Percentiles rank a stretch among this genome's conserved stretches.
phyloP scores from a whole-genome alignment of 495 filamentous ascomycete species.

The Lepidopterella palustris region DNA sequence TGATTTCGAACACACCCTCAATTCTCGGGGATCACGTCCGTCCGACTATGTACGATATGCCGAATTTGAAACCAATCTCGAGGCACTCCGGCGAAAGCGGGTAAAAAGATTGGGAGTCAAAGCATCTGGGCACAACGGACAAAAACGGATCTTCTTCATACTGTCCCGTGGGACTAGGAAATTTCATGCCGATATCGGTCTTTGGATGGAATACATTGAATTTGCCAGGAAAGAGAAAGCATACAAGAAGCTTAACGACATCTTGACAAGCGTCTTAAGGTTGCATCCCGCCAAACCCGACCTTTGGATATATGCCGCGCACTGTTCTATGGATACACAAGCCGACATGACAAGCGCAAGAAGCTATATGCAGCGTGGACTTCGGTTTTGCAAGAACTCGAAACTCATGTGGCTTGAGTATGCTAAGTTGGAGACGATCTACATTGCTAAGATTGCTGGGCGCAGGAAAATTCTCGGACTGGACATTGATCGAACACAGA shows the following conservation, averaged over 20 bases:
- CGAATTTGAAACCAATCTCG: conserved; percentile 86
- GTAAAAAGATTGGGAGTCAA: conserved; percentile 72
- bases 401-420: conserved; percentile 80
- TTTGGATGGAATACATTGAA: conserved; percentile 92
- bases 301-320: conserved; percentile 82
- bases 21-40: conserved; percentile 67
- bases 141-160: conserved; percentile 78
- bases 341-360: conserved; percentile 80
- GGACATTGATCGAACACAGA: conserved; percentile 43
- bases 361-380: conserved; percentile 80
- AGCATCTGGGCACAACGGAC: conserved; percentile 53
- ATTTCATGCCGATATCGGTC: conserved; percentile 69
- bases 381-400: conserved; percentile 75
- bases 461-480: conserved; percentile 64
- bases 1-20: conserved; percentile 86
- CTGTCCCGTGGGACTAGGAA: conserved; percentile 81
- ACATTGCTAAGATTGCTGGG: conserved; percentile 70
- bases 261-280: conserved; percentile 70
- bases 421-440: conserved; percentile 85
- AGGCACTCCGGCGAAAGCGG: conserved; percentile 72
- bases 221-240: conserved; percentile 72
- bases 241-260: conserved; percentile 68
- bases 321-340: conserved; percentile 63
- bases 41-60: conserved; percentile 80
- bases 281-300: conserved; percentile 78